Evolutionary conservation across 768 basidiomycete species (phyloP), one percentile per base, ranked within the genome.

Genomic region (Fomitopsis serialis): DNA sequence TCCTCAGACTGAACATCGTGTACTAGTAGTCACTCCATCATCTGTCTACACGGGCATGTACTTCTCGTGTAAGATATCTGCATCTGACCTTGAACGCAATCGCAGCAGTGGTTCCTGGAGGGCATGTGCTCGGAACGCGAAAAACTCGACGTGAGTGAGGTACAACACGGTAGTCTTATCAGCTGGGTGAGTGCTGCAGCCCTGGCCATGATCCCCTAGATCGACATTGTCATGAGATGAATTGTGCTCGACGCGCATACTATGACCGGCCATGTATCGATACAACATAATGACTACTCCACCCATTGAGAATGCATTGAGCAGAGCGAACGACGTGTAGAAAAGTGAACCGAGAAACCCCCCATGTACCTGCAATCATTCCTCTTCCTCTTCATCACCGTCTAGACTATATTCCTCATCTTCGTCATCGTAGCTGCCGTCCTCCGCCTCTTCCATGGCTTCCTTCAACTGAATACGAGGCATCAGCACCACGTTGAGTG

Each of bases 381-480:
- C 22, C 10, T 49, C 48, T 13, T 5, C 36, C 19, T 55, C 53
- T 42, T 54, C 54, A 1, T 50, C 45, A 29, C 55, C 53, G 37
- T 57, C 52, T 42, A 55, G 52, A 32, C 53, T 49, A 35, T 57
- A 54, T 40, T 59, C 61, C 11, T 61, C 60, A 2, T 62, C 64
- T 12, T 67, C 66, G 23, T 60, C 62, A 9, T 68, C 71, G 19
- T 52, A 60, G 3, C 72, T 69, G 3, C 80, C 79, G 15, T 74
- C 71, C 11, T 82, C 78, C 10, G 78, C 78, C 45, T 82, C 85
- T 6, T 88, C 86, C 89, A 91, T 92, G 7, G 88, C 79, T 64
- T 92, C 87, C 65, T 86, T 92, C 54, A 92, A 71, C 89, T 89
- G 44, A n/a, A 56, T 7, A 53, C 37, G 50, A 37, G 44, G 32